Conservation (phyloP, 202 grass and related monocot genomes). For the Schoenoplectus triqueter region DNA sequence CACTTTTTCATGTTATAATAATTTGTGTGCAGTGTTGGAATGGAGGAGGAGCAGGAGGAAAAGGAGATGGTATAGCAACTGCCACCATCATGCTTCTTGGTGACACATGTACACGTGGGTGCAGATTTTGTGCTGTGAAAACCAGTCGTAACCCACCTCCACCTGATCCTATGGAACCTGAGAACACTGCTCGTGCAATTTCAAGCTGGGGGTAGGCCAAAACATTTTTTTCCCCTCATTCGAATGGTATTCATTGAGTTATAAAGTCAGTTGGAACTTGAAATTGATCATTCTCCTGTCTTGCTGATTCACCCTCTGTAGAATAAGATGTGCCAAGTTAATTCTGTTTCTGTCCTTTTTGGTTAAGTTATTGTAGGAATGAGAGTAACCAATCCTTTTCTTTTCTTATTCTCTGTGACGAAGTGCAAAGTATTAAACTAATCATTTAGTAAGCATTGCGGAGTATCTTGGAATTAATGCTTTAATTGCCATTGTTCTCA, state of each 20-base stretch:
- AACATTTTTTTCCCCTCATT: no score
- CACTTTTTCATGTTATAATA: neutral
- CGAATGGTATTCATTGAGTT: neutral
- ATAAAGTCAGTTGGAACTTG: neutral
- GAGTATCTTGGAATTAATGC: neutral
- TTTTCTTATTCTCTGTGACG: neutral
- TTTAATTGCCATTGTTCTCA: neutral
- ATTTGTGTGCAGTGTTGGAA: conserved; percentile 68
- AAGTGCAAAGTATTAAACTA: neutral
- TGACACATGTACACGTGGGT: conserved; percentile 87
- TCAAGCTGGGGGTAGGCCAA: conserved; percentile 70
- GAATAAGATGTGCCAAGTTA: neutral
- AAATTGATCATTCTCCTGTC: neutral
- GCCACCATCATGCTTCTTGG: conserved; percentile 95
- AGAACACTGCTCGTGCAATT: conserved; percentile 75
- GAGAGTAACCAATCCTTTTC: neutral
- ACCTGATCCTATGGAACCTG: conserved; percentile 64
- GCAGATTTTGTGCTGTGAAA: conserved; percentile 89
- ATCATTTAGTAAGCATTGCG: conserved; percentile 7
- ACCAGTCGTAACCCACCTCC: conserved; percentile 70
- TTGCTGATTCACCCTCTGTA: neutral
- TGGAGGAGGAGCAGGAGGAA: conserved; percentile 71
- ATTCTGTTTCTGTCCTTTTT: neutral
- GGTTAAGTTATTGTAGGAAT: neutral
- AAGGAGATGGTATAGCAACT: conserved; percentile 83